A percentile compares a stretch with the other conserved stretches of the same genome.
Evolutionary conservation across 345 rosid species (phyloP).

Genomic region (Lumnitzera racemosa): DNA sequence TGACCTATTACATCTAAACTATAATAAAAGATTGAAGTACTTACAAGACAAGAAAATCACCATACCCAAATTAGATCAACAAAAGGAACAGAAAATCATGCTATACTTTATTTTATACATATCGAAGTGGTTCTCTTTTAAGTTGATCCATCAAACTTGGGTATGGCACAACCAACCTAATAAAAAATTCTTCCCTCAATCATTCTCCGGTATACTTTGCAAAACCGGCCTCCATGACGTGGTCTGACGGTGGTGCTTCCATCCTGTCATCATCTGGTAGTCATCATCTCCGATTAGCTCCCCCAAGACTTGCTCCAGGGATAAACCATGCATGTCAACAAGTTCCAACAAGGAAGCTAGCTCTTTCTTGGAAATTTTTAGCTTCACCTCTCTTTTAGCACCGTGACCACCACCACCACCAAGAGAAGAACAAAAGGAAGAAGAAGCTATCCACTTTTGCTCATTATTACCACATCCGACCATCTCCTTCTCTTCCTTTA

Average conservation of each 20-base stretch:
- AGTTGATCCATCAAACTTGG: too few relatives aligned
- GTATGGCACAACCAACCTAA: too few relatives aligned
- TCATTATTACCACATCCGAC: neutral
- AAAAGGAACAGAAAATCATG: too few relatives aligned
- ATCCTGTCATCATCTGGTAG: neutral
- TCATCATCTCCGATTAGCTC: neutral
- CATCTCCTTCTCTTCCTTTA: neutral
- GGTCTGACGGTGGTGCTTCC: neutral
- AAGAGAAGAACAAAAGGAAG: neutral
- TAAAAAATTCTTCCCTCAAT: neutral
- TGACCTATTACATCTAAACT: too few relatives aligned
- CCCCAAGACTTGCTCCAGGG: slow-evolving; percentile 2
- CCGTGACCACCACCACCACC: neutral
- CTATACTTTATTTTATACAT: too few relatives aligned
- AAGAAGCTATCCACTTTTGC: neutral
- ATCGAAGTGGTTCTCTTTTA: too few relatives aligned
- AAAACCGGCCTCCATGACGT: slow-evolving; percentile 9
- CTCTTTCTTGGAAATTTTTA: slow-evolving; percentile 9
- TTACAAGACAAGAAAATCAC: too few relatives aligned
- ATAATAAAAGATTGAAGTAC: too few relatives aligned
- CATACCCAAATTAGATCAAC: too few relatives aligned
- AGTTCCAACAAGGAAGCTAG: slow-evolving; percentile 3
- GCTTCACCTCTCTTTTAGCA: neutral
- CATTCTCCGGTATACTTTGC: slow-evolving; percentile 9
- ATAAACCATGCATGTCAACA: neutral